A percentile compares a stretch with the other conserved stretches of the same genome.
Conservation (phyloP, 768 basidiomycete genomes). For the Lentinula detonsa region DNA sequence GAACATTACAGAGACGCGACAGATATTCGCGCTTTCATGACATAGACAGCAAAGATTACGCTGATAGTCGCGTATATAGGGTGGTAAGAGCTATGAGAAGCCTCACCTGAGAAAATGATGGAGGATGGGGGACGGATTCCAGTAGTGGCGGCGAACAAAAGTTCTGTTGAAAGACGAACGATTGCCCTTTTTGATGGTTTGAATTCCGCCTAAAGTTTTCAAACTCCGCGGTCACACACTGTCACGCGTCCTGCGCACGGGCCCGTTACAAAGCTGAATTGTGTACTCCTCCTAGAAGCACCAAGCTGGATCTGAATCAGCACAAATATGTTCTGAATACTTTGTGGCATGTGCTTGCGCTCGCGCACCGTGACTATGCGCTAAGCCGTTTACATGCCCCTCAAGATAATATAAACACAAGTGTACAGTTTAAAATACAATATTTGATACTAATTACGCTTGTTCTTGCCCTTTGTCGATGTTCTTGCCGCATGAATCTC, state of each 20-base stretch:
- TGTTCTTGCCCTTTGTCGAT: constrained; percentile 3
- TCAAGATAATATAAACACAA: too few species aligned
- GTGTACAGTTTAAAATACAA: constrained; percentile 5
- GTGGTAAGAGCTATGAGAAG: constrained; percentile 15
- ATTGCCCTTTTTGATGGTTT: background rate
- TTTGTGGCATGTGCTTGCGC: too few species aligned
- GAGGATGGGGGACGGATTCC: constrained; percentile 33
- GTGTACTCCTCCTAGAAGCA: background rate
- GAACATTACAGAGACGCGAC: constrained; percentile 37
- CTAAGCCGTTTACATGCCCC: too few species aligned
- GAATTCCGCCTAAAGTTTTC: background rate
- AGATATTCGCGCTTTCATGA: constrained; percentile 6
- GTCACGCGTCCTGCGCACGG: background rate
- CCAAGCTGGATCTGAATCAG: background rate
- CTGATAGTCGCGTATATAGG: constrained; percentile 23
- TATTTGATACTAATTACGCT: background rate
- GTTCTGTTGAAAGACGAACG: background rate
- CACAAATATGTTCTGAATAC: too few species aligned
- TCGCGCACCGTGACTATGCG: too few species aligned
- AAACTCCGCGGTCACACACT: background rate
- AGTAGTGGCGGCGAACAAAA: constrained; percentile 24
- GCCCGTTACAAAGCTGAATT: background rate
- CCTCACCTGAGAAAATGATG: constrained; percentile 39
- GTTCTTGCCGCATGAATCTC: constrained; percentile 14
- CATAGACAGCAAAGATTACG: background rate